Percentiles rank a stretch among this genome's conserved stretches.
Conservation (phyloP, 208 protist species). For the Lotmaria passim region DNA sequence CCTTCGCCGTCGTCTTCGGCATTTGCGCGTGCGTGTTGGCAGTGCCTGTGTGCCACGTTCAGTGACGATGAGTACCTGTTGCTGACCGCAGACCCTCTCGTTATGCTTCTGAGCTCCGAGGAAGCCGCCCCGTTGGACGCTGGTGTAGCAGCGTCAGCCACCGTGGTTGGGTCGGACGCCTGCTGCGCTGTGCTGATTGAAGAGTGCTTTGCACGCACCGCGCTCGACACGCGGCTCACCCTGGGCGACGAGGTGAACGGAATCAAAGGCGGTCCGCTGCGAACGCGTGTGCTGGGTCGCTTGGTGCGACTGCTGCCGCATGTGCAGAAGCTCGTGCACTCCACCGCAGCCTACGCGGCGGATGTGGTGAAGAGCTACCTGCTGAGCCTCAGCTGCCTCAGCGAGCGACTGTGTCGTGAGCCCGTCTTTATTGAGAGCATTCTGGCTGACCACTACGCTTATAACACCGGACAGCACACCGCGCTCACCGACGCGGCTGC, state of each 20-base stretch:
- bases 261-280: conserved; percentile 19
- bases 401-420: conserved; percentile 41
- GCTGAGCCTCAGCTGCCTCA: conserved; percentile 39
- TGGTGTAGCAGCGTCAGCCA: background rate
- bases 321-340: conserved; percentile 7
- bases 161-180: conserved; percentile 1
- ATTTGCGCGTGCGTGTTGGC: conserved; percentile 32
- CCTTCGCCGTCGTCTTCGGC: background rate
- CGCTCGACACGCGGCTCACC: conserved; percentile 8
- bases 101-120: conserved; percentile 21
- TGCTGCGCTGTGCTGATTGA: conserved; percentile 14
- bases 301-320: conserved; percentile 45
- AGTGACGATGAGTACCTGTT: conserved; percentile 24
- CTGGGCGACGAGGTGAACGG: conserved; percentile 17
- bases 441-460: conserved; percentile 43
- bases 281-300: conserved; percentile 35
- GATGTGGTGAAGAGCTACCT: conserved; percentile 44
- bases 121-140: background rate
- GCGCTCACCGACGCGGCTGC: background rate
- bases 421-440: conserved; percentile 48
- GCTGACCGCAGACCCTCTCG: conserved; percentile 31
- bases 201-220: conserved; percentile 32
- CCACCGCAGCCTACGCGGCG: background rate
- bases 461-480: conserved; percentile 26
- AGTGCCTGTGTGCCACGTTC: conserved; percentile 30